phyloP scores from a whole-genome alignment of 495 filamentous ascomycete genomes.

The Hypoxylon fuscum region DNA sequence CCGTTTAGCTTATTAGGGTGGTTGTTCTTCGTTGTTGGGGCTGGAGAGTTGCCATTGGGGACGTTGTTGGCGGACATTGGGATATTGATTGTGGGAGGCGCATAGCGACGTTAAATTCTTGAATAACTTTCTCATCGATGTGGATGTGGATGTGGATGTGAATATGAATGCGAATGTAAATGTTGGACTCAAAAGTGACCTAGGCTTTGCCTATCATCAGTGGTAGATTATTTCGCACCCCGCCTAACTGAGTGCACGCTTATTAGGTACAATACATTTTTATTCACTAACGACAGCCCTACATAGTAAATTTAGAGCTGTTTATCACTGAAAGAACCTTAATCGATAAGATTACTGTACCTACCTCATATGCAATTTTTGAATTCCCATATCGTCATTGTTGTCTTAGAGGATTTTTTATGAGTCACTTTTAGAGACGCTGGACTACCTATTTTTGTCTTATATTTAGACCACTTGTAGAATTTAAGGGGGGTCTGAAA shows the following conservation, averaged over 20 bases:
- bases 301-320: not conserved
- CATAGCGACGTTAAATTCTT: conserved; percentile 43
- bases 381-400: conserved; percentile 30
- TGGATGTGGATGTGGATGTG: not conserved
- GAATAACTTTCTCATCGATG: conserved; percentile 17
- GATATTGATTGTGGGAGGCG: conserved; percentile 33
- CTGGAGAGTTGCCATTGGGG: conserved; percentile 46
- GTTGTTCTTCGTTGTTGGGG: conserved; percentile 33
- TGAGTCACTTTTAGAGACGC: conserved; percentile 18
- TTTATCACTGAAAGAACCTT: not conserved
- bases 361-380: too few species aligned
- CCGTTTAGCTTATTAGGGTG: conserved; percentile 37
- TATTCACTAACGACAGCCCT: too few species aligned
- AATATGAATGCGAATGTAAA: not conserved
- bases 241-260: conserved; percentile 8
- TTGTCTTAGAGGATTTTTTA: conserved; percentile 5
- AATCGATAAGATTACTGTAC: conserved; percentile 38
- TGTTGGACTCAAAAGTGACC: too few species aligned
- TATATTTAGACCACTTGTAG: too few species aligned
- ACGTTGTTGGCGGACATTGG: conserved; percentile 47
- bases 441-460: too few species aligned
- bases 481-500: not conserved
- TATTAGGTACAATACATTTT: too few species aligned
- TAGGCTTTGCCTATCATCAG: not conserved
- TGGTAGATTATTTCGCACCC: conserved; percentile 22